phyloP scores from a whole-genome alignment of 2,329 filamentous ascomycete species.

The Aspergillaceae sp. region DNA sequence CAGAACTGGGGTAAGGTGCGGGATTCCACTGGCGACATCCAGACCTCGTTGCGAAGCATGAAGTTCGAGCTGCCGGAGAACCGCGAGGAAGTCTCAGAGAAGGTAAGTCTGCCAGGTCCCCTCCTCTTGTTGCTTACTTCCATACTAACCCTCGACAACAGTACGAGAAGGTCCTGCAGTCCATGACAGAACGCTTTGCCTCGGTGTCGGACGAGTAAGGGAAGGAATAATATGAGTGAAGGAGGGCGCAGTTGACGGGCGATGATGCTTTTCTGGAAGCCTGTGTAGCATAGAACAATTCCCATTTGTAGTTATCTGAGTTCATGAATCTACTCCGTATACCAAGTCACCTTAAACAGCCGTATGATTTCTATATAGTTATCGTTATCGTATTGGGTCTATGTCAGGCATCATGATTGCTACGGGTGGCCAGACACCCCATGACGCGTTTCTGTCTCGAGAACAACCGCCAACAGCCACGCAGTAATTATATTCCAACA shows the following conservation, averaged over 20 bases:
- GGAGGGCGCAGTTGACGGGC: not conserved
- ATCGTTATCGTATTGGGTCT: slow-evolving; percentile 2
- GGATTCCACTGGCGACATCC: slow-evolving; percentile 80
- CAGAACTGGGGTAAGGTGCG: slow-evolving; percentile 88
- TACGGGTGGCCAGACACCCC: too few relatives aligned
- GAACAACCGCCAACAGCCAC: too few relatives aligned
- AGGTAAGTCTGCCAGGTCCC: slow-evolving; percentile 47
- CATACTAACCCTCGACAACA: slow-evolving; percentile 40
- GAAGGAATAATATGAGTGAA: slow-evolving; percentile 1
- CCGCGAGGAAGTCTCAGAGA: slow-evolving; percentile 71
- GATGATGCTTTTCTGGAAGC: slow-evolving; percentile 1
- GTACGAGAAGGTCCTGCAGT: slow-evolving; percentile 87
- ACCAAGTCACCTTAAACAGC: too few relatives aligned
- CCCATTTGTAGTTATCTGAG: slow-evolving; percentile 25
- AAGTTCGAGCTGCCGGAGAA: slow-evolving; percentile 94
- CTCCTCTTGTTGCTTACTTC: slow-evolving; percentile 5
- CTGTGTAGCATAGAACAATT: slow-evolving; percentile 27
- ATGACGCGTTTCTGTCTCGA: too few relatives aligned
- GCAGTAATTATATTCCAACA: too few relatives aligned
- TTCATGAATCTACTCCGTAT: not conserved
- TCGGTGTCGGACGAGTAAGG: slow-evolving; percentile 85
- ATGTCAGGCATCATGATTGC: too few relatives aligned
- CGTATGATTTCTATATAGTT: not conserved
- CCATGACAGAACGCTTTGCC: slow-evolving; percentile 96
- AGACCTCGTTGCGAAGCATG: slow-evolving; percentile 76